Evolutionary conservation across 768 basidiomycete genomes (phyloP).

Genomic region (Mycena pura): DNA sequence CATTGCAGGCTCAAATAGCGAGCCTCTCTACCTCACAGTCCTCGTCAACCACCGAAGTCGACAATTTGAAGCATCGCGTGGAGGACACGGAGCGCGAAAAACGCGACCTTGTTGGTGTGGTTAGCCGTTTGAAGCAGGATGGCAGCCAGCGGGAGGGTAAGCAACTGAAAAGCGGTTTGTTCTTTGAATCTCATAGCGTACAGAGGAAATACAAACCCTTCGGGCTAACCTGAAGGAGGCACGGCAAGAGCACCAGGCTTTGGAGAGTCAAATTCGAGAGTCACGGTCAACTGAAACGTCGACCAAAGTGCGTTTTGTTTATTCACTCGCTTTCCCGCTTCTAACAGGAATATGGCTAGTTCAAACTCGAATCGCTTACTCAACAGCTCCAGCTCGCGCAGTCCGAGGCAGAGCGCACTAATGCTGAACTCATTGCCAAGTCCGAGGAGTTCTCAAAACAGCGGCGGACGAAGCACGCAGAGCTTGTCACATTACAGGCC

Average conservation of each 20-base stretch:
- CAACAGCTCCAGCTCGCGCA: slow-evolving; percentile 84
- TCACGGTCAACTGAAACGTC: slow-evolving; percentile 78
- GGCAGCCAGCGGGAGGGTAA: slow-evolving; percentile 75
- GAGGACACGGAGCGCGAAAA: slow-evolving; percentile 90
- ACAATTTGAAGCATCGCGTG: slow-evolving; percentile 61
- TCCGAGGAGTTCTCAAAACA: slow-evolving; percentile 86
- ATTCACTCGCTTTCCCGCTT: not conserved
- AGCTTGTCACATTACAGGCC: slow-evolving; percentile 77
- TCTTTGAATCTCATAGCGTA: slow-evolving; percentile 12
- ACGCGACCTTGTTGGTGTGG: slow-evolving; percentile 82
- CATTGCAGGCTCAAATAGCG: slow-evolving; percentile 62
- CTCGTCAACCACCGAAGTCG: slow-evolving; percentile 67
- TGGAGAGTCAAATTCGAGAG: slow-evolving; percentile 76
- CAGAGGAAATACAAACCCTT: slow-evolving; percentile 77
- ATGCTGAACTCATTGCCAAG: slow-evolving; percentile 70
- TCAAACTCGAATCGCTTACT: slow-evolving; percentile 83
- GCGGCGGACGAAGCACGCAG: slow-evolving; percentile 80
- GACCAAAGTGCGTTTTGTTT: slow-evolving; percentile 59
- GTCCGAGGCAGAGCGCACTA: slow-evolving; percentile 76
- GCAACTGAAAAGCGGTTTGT: slow-evolving; percentile 25
- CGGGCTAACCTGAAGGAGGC: slow-evolving; percentile 75
- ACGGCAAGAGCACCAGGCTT: slow-evolving; percentile 70
- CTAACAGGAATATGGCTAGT: slow-evolving; percentile 49
- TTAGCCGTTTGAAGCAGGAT: slow-evolving; percentile 84
- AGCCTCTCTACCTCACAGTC: slow-evolving; percentile 64